These are phyloP conservation scores for Crithidia bombi DNA, from an alignment of 208 protist species.

Conservation along the genomic window DNA sequence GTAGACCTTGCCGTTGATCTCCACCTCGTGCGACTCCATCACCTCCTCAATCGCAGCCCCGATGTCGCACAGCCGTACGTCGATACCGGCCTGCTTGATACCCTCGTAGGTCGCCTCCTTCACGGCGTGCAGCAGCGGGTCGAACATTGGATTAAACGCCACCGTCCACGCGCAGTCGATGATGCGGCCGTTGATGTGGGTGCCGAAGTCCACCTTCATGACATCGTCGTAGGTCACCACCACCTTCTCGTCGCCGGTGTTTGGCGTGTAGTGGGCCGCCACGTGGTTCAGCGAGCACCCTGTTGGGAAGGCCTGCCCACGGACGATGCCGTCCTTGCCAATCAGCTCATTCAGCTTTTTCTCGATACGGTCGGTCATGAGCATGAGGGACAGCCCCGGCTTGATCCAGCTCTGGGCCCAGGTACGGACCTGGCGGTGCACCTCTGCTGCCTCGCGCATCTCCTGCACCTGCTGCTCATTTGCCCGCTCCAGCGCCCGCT, in stretches of 20 bases:
- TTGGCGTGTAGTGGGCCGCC: slow-evolving; percentile 98
- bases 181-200: slow-evolving; percentile 97
- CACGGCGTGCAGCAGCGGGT: slow-evolving; percentile 95
- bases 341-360: slow-evolving; percentile 89
- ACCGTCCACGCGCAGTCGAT: slow-evolving; percentile 99
- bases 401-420: slow-evolving; percentile 91
- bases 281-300: slow-evolving; percentile 96
- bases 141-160: slow-evolving; percentile 96
- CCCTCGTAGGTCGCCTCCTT: slow-evolving; percentile 98
- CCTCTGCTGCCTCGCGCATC: slow-evolving; percentile 87
- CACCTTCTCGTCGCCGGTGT: slow-evolving; percentile 94
- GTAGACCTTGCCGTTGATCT: slow-evolving; percentile 95
- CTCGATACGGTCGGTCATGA: slow-evolving; percentile 94
- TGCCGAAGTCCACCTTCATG: slow-evolving; percentile 99
- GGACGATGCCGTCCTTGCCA: slow-evolving; percentile 86
- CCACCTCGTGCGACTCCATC: slow-evolving; percentile 98
- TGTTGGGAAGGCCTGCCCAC: slow-evolving; percentile 93
- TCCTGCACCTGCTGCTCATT: slow-evolving; percentile 83
- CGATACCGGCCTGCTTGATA: slow-evolving; percentile 96
- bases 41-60: slow-evolving; percentile 97
- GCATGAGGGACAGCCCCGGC: slow-evolving; percentile 92
- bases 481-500: slow-evolving; percentile 86
- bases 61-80: slow-evolving; percentile 96
- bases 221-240: slow-evolving; percentile 96
- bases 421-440: slow-evolving; percentile 93